Base-by-base conservation (phyloP, 805 yeast genomes). In the Helenozyma baotianmanensis region DNA sequence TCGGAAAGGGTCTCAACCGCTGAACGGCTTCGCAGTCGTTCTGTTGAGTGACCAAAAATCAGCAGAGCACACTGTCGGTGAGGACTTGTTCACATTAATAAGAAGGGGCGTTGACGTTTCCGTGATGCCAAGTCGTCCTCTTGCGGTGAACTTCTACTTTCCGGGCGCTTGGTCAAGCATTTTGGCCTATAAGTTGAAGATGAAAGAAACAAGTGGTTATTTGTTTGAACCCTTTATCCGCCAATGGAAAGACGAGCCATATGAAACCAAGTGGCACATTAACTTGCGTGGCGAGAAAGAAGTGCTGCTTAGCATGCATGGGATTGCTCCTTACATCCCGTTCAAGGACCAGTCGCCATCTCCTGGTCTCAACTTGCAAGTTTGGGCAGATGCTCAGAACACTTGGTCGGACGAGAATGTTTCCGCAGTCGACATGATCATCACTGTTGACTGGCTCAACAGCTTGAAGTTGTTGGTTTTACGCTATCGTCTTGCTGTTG, bases 231-330 rank as follows among this genome's bases (percentile, higher is more conserved):
- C 95, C 1, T 65, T 87, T 23, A 55, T 83, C 3, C 69, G 87
- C 36, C 96, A 88, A 54, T 72, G 73, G 60, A 62, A 76, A 4
- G 60, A 65, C 9, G 78, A 76, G 22, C 83, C 84, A 1, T 70
- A 62, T 45, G 96, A 89, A 53, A 71, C 86, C 0, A 87, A 86
- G 58, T 89, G 90, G 88, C 83, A 79, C 47, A 57, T 82, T 7
- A 70, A 79, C 35, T 38, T 79, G 1, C 53, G 62, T 6, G 53
- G 62, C 4, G 53, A 63, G 14, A 52, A 64, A 11, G 21, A 23
- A 14, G 22, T 59, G 6, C 40, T 37, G 14, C 27, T 60, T 18
- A 56, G 64, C n/a, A 56, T 64, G 37, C 90, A 84, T 50, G 82
- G 84, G 18, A 68, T 76, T 15, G 78, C 92, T 0, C 90, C 89